Base-by-base conservation (phyloP, 1,284 basidiomycete species). In the Leccinum discolor region DNA sequence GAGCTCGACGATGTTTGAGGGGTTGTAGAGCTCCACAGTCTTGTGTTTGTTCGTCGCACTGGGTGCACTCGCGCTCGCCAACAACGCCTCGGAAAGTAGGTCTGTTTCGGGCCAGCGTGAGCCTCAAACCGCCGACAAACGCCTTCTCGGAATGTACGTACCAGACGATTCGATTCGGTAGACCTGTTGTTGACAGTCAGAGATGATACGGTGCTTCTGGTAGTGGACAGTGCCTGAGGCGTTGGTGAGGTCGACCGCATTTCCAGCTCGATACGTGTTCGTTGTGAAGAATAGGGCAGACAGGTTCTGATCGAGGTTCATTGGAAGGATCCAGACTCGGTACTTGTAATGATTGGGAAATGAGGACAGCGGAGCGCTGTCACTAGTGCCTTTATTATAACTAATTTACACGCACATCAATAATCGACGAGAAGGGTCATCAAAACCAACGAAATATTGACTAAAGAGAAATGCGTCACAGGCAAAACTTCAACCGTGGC, bases 261-360 rank as follows among this genome's bases (percentile, higher is more conserved):
- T 66, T 2, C 70, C 69, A 69, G 81, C 80, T 18, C 85, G 83
- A 67, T 88, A 83, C 65, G 85, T 77, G 72, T 84, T 85, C 7
- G 85, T 85, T 0, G 83, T 82, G 65, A 93, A 78, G 68, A 84
- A 79, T 61, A 94, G 85, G 4, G 92, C 93, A 79, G 93, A 94
- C 7, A 94, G 81, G 75, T 93, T 93, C 75, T 91, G 84, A 74
- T 92, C 91, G 60, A 93, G 80, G 70, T 88, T 91, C 91, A 92
- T 92, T 5, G 6, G 10, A 44, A 8, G 14, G 40, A 42, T 42
- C 40, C 40, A 42, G 29, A 29, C 29, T 29, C 1, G 42, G n/a
- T 44, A n/a, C n/a, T n/a, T 10, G 40, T 18, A 11, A 11, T 50
- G 47, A 8, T 21, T 21, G 50, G 6, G 50, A 21, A 23, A 52